These are phyloP conservation scores for Kwoniella sp. DNA, from an alignment of 768 basidiomycete genomes.

Conservation along the genomic window DNA sequence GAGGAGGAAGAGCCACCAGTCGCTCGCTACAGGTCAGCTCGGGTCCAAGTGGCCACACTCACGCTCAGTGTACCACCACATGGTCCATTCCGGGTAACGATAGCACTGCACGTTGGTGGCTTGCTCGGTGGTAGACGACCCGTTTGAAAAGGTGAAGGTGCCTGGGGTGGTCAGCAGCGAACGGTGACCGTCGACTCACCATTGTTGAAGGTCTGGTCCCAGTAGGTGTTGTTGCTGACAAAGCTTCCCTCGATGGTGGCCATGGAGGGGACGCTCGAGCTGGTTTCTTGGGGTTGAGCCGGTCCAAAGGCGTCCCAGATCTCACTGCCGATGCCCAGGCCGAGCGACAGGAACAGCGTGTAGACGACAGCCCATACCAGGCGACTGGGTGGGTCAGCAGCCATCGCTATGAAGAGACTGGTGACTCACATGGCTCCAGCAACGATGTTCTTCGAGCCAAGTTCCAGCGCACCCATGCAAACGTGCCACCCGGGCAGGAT, in stretches of 20 bases:
- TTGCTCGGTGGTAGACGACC: conserved; percentile 20
- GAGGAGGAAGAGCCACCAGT: conserved; percentile 37
- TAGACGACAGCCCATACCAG: conserved; percentile 43
- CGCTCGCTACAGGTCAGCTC: conserved; percentile 7
- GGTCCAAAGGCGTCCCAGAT: conserved; percentile 38
- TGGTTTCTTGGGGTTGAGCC: conserved; percentile 10
- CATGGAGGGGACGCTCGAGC: conserved; percentile 9
- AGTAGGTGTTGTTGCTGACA: conserved; percentile 29
- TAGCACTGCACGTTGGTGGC: conserved; percentile 32
- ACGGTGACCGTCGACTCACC: conserved; percentile 16
- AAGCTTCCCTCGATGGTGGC: conserved; percentile 30
- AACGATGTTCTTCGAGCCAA: conserved; percentile 38
- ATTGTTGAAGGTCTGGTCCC: conserved; percentile 34
- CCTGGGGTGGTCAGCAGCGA: conserved; percentile 10
- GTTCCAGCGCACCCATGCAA: conserved; percentile 39
- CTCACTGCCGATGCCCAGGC: conserved; percentile 34
- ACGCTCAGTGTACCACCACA: conserved; percentile 39
- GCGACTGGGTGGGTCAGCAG: conserved; percentile 9
- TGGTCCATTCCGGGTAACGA: conserved; percentile 22
- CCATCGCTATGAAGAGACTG: background rate
- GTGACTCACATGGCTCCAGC: conserved; percentile 34
- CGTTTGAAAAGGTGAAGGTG: conserved; percentile 40
- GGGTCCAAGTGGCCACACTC: background rate
- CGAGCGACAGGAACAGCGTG: conserved; percentile 40
- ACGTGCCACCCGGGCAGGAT: conserved; percentile 43